Evolutionary conservation across 495 filamentous ascomycete genomes (phyloP), one percentile per base, ranked within the genome.

Genomic region (Paragyromitra xinjiangensis): DNA sequence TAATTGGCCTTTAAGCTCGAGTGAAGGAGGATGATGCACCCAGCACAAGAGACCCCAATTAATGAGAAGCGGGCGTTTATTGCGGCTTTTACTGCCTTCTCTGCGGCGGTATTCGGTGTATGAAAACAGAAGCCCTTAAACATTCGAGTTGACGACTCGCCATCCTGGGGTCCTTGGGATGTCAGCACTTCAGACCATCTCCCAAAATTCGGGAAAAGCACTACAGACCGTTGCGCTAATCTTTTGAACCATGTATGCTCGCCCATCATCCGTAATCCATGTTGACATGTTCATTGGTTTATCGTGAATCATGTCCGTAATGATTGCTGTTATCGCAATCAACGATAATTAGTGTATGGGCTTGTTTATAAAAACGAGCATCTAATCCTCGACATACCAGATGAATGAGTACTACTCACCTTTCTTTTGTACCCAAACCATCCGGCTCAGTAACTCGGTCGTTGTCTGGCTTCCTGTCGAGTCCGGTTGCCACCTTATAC

Each of bases 21-120:
- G 69, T 45, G 12, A 24, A n/a, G 55, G 44, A 19, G 14, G 29
- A 9, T 40, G 48, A 65, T 39, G 16, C 69, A 83, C 81, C 93
- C 90, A 50, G 86, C 87, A 78, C 92, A 95, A n/a, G 91, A 93
- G 37, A 98, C 88, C 9, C 95, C 94, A 48, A 99, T 89, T 14
- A 98, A 84, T 0, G 96, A 98, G 81, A 98, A 99, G 11, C 95
- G 87, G 0, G 96, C 95, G 82, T 98, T 98, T 64, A 98, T 93
- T 1, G 94, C 89, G 39, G 91, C 92, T 72, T 90, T 92, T 3
- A 89, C 84, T 8, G 93, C 95, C 78, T 86, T 84, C 48, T 91
- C 87, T 5, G 85, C 84, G 3, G 88, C 84, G 34, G 82, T 83
- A 37, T 88, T 86, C 1, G 95, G 93, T 4, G 84, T 86, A 81